Percentiles rank a stretch among this genome's conserved stretches.
Conservation (phyloP, 305 asterid species). For the Euphrasia arctica region DNA sequence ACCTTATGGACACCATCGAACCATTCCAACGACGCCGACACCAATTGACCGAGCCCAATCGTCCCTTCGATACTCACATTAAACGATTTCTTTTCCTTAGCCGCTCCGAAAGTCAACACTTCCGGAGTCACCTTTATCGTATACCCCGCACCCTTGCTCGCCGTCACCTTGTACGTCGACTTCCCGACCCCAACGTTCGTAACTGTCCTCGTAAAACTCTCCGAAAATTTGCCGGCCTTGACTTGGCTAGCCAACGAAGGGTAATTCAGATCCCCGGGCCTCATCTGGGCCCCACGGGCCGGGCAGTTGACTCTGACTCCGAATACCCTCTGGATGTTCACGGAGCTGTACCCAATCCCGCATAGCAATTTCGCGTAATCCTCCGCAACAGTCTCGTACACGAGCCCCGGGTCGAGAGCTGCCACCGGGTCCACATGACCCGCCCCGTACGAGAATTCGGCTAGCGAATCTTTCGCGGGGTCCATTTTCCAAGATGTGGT, state of each 20-base stretch:
- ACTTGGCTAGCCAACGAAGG: conserved; percentile 32
- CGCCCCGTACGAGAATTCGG: conserved; percentile 35
- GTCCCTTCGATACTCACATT: conserved; percentile 30
- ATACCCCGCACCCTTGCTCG: conserved; percentile 24
- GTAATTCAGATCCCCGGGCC: conserved; percentile 34
- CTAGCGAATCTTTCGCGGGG: conserved; percentile 11
- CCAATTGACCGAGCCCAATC: background rate
- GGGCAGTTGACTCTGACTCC: conserved; percentile 26
- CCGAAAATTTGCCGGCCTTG: conserved; percentile 10
- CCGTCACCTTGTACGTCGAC: conserved; percentile 25
- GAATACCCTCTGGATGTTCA: conserved; percentile 16
- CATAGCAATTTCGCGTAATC: conserved; percentile 32
- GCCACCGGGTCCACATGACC: conserved; percentile 41
- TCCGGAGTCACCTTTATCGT: conserved; percentile 23
- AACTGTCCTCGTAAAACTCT: conserved; percentile 29
- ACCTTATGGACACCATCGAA: conserved; percentile 40
- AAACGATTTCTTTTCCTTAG: conserved; percentile 31
- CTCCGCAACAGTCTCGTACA: conserved; percentile 31
- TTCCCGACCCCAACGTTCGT: conserved; percentile 32
- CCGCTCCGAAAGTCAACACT: conserved; percentile 22
- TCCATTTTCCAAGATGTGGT: conserved; percentile 38
- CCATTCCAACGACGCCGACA: conserved; percentile 38
- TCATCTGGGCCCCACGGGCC: background rate
- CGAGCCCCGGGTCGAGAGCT: conserved; percentile 41
- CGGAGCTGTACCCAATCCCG: conserved; percentile 22